Conservation (phyloP, 176 grass and related monocot species). For the Pontederia paniculata region DNA sequence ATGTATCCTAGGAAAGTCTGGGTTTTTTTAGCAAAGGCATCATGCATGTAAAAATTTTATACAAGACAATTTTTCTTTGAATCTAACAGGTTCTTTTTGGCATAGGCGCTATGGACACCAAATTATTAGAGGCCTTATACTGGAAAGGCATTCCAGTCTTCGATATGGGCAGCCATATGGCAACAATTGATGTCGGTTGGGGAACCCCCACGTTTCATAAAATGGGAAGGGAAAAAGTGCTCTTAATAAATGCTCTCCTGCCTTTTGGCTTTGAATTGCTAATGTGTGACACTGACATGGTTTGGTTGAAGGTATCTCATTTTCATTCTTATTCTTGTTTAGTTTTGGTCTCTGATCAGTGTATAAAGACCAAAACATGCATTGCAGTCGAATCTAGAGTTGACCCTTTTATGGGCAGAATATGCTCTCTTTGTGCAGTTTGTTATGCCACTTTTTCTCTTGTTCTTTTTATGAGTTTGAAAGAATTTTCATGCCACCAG, state of each 20-base stretch:
- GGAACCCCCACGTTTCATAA: conserved; percentile 91
- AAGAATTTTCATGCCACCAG: no score
- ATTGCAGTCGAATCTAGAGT: background rate
- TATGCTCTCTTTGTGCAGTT: no score
- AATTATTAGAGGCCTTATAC: conserved; percentile 72
- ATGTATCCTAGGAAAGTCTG: background rate
- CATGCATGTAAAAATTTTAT: background rate
- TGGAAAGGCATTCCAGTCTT: conserved; percentile 69
- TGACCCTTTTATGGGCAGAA: no score
- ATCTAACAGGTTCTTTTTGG: background rate
- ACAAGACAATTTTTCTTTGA: background rate
- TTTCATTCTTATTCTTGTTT: background rate
- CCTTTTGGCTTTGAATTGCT: conserved; percentile 86
- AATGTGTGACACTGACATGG: conserved; percentile 99
- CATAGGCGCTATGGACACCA: conserved; percentile 79
- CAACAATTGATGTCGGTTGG: conserved; percentile 79
- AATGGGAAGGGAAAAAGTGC: conserved; percentile 98
- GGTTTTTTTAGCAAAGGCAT: background rate
- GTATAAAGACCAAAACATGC: background rate
- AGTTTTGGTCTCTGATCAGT: background rate
- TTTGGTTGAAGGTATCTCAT: conserved; percentile 65
- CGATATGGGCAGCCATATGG: conserved; percentile 93
- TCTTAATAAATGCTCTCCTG: conserved; percentile 82
- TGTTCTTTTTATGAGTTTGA: background rate
- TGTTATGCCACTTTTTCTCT: background rate